Conservation (phyloP, 2,329 filamentous ascomycete genomes). For the Aureobasidium uvarum region DNA sequence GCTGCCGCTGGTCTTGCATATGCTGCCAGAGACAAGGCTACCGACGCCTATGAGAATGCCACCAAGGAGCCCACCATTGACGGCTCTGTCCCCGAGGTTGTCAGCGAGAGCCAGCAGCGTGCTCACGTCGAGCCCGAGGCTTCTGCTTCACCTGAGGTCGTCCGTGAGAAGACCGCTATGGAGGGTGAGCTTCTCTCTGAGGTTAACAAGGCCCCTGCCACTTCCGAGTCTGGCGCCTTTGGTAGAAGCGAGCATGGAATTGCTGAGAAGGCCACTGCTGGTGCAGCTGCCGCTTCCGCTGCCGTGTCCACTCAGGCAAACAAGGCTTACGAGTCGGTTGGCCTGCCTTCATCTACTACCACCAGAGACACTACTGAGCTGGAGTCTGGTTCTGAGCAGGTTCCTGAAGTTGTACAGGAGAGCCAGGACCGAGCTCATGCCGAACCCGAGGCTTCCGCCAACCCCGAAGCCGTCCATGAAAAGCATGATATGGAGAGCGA, state of each 20-base stretch:
- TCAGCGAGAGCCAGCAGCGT: slow-evolving; percentile 66
- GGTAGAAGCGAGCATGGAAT: slow-evolving; percentile 35
- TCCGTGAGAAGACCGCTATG: slow-evolving; percentile 48
- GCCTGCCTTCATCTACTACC: slow-evolving; percentile 28
- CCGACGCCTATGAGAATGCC: slow-evolving; percentile 30
- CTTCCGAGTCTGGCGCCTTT: slow-evolving; percentile 38
- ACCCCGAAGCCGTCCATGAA: slow-evolving; percentile 52
- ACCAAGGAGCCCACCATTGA: slow-evolving; percentile 24
- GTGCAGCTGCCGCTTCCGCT: slow-evolving; percentile 41
- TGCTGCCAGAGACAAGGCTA: slow-evolving; percentile 37
- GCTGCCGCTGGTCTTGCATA: slow-evolving; percentile 41
- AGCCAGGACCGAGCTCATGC: slow-evolving; percentile 66
- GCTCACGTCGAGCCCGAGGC: slow-evolving; percentile 65
- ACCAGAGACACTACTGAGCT: slow-evolving; percentile 38
- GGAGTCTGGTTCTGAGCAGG: slow-evolving; percentile 37
- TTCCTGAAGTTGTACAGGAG: slow-evolving; percentile 44
- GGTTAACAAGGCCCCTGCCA: slow-evolving; percentile 44
- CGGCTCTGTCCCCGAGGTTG: slow-evolving; percentile 59
- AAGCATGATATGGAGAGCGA: slow-evolving; percentile 63
- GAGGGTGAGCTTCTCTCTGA: slow-evolving; percentile 68
- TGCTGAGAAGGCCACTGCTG: slow-evolving; percentile 42
- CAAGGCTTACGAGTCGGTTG: slow-evolving; percentile 7
- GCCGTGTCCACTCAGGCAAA: slow-evolving; percentile 32
- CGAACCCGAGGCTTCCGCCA: slow-evolving; percentile 64
- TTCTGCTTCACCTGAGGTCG: slow-evolving; percentile 60